Base-by-base conservation (phyloP, 768 basidiomycete genomes). In the Tremella mesenterica region DNA sequence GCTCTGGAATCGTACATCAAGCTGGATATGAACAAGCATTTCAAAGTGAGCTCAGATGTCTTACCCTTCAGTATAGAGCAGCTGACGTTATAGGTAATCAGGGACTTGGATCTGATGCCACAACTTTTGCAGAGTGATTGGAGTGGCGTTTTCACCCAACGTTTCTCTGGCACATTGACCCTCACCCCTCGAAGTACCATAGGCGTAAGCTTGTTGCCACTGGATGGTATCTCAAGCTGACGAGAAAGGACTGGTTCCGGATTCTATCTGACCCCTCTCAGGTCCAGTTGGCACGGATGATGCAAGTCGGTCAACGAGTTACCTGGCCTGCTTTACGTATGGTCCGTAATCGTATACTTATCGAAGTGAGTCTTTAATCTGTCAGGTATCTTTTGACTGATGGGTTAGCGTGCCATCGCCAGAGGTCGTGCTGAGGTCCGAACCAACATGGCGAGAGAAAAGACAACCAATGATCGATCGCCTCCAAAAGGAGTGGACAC, bases 311-410 rank as follows among this genome's bases (percentile, higher is more conserved):
- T 10, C 79, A 95, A 74, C 70, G 81, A 9, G 93, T 90, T 26
- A 87, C 95, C n/a, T 99, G 90, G 90, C 93, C 95, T 0, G 96
- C 93, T 77, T 87, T 93, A 59, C 53, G 76, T 63, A 96, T 97
- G 81, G 87, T 96, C 54, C 83, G 85, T 67, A 96, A 97, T 70
- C 80, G 93, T n/a, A 79, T 82, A 59, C 64, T 58, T 7, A 66
- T 73, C 18, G 72, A 73, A 64, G 71, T 72, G 34, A 53, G 65
- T 16, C 18, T 45, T 12, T 21, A 14, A 30, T 12, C 13, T 18
- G 7, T 10, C 9, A n/a, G 25, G 44, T 23, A 13, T 27, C 9
- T 27, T 4, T 7, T 26, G 1, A 48, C 65, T 65, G 49, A 65
- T 33, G 1, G 5, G 8, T 25, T 88, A 95, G 73, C 83, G 82